phyloP scores from a whole-genome alignment of 768 basidiomycete species.

The Leccinum incarnatum region DNA sequence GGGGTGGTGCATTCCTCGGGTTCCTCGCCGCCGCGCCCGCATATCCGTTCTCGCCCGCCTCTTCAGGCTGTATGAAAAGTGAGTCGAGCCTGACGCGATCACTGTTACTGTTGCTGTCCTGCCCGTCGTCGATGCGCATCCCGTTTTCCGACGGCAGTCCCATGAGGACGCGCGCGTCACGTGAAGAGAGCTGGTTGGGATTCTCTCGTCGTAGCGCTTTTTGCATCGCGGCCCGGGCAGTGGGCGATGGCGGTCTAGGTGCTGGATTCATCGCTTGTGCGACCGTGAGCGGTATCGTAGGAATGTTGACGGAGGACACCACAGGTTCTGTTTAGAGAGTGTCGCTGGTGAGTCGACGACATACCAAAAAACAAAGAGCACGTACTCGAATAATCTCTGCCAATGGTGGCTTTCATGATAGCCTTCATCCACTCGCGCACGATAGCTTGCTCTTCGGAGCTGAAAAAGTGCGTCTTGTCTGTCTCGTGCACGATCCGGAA shows the following conservation, averaged over 20 bases:
- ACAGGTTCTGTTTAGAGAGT: conserved; percentile 65
- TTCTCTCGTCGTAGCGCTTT: conserved; percentile 83
- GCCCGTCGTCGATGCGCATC: conserved; percentile 18
- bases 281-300: conserved; percentile 90
- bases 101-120: conserved; percentile 28
- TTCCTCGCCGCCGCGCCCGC: conserved; percentile 16
- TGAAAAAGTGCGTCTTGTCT: conserved; percentile 88
- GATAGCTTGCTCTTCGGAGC: conserved; percentile 78
- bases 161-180: conserved; percentile 78
- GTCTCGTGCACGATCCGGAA: conserved; percentile 91
- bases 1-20: conserved; percentile 45
- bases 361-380: conserved; percentile 6
- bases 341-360: not conserved
- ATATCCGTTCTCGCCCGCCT: conserved; percentile 15
- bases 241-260: conserved; percentile 91
- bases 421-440: conserved; percentile 99
- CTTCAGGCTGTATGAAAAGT: conserved; percentile 47
- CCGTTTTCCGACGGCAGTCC: conserved; percentile 41
- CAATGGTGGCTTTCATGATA: conserved; percentile 98
- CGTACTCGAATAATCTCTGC: conserved; percentile 86
- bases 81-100: conserved; percentile 53
- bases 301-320: conserved; percentile 94
- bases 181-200: conserved; percentile 73
- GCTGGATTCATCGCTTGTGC: conserved; percentile 97
- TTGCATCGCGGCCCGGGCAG: conserved; percentile 83